phyloP scores from a whole-genome alignment of 192 early-diverging fungal genomes.

The Cetraspora pellucida region DNA sequence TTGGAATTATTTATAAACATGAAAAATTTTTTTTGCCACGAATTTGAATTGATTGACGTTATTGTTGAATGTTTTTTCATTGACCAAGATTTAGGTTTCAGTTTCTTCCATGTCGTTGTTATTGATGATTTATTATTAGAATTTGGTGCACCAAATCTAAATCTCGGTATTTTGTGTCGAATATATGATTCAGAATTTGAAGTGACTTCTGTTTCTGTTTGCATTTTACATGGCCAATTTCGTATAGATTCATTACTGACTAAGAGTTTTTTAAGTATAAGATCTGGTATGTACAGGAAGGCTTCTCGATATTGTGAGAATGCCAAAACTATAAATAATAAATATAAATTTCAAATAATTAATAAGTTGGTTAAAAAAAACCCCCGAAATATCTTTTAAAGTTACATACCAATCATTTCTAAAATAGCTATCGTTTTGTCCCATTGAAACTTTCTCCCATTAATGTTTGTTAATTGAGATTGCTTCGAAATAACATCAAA shows the following conservation, averaged over 20 bases:
- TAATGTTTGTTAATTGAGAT: not conserved
- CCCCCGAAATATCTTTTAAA: not conserved
- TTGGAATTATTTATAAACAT: not conserved
- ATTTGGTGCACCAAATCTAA: not conserved
- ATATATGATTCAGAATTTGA: not conserved
- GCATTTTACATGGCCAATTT: not conserved
- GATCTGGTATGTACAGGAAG: not conserved
- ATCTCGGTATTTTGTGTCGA: not conserved
- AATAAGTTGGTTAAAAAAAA: too few species aligned
- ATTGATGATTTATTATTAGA: too few species aligned
- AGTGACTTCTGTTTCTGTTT: not conserved
- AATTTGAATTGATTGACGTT: not conserved
- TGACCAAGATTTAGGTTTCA: slow-evolving; percentile 3
- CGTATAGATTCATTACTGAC: not conserved
- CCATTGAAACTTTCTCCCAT: slow-evolving; percentile 6
- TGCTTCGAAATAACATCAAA: not conserved
- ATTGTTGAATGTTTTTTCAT: not conserved
- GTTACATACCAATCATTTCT: slow-evolving; percentile 4
- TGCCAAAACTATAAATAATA: not conserved
- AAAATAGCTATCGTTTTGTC: not conserved
- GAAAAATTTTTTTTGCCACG: not conserved
- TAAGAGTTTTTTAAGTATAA: slow-evolving; percentile 1
- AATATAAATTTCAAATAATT: too few species aligned
- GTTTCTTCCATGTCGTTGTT: too few species aligned
- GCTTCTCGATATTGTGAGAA: not conserved